A percentile compares a stretch with the other conserved stretches of the same genome.
Conservation (phyloP, 805 yeast genomes). For the Ogataea polymorpha region DNA sequence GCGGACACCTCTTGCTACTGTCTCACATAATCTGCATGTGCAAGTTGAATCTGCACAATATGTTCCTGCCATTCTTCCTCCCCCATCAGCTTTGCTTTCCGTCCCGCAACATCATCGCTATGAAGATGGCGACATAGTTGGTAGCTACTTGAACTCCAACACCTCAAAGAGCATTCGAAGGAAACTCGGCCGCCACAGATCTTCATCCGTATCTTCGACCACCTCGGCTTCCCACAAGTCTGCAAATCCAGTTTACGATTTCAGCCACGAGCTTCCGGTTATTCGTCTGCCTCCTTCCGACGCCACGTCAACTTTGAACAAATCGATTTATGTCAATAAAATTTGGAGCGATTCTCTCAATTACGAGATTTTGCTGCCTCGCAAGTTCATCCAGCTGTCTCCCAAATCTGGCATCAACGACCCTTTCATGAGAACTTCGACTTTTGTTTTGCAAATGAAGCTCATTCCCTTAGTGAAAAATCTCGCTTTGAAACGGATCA, state of each 20-base stretch:
- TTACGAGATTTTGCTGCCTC: conserved; percentile 69
- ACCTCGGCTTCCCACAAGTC: conserved; percentile 13
- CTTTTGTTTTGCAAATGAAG: conserved; percentile 55
- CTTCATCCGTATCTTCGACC: conserved; percentile 11
- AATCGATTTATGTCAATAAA: conserved; percentile 73
- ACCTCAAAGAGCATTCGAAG: conserved; percentile 22
- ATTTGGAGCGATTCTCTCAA: conserved; percentile 70
- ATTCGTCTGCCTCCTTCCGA: conserved; percentile 55
- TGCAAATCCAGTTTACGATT: conserved; percentile 30
- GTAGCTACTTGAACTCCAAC: neutral
- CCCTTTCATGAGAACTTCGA: conserved; percentile 20
- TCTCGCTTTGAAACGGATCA: conserved; percentile 58
- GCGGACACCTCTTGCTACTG: conserved; percentile 46
- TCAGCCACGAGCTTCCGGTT: conserved; percentile 41
- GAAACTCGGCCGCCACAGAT: conserved; percentile 24
- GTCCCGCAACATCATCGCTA: conserved; percentile 33
- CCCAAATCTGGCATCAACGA: conserved; percentile 39
- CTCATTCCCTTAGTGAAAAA: conserved; percentile 64
- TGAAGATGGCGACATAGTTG: conserved; percentile 17
- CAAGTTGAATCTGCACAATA: conserved; percentile 35
- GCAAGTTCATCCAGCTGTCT: conserved; percentile 64
- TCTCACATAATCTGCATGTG: conserved; percentile 41
- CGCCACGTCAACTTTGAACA: conserved; percentile 58
- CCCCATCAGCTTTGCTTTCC: conserved; percentile 33
- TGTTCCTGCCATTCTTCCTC: conserved; percentile 29